A percentile compares a stretch with the other conserved stretches of the same genome.
Conservation (phyloP, 2,329 filamentous ascomycete genomes). For the Xylariaceae sp. region DNA sequence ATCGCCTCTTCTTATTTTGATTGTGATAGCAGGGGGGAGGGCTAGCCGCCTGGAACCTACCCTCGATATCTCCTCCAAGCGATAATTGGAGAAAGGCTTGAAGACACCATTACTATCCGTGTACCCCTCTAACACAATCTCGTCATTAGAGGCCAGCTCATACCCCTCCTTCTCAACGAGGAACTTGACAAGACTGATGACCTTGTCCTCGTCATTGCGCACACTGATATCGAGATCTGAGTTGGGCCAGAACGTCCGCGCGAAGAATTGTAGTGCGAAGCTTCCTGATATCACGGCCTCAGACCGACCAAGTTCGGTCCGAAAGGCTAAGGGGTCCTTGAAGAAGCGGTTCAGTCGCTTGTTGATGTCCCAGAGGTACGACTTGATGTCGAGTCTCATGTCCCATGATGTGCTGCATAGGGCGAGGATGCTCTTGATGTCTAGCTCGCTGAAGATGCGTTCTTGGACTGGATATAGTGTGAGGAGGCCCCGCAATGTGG, state of each 20-base stretch:
- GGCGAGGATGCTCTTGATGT: constrained; percentile 4
- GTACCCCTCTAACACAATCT: neutral
- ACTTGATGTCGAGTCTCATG: constrained; percentile 7
- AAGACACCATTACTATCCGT: too few species aligned
- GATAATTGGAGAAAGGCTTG: neutral
- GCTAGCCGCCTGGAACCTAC: neutral
- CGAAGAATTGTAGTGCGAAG: constrained; percentile 14
- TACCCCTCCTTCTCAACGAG: constrained; percentile 8
- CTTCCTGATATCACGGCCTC: constrained; percentile 10
- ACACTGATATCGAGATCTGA: constrained; percentile 11
- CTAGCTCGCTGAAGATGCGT: constrained; percentile 3
- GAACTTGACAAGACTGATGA: constrained; percentile 1
- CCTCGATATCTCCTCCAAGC: neutral
- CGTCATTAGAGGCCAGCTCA: neutral
- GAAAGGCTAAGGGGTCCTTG: constrained; percentile 6
- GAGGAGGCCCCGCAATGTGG: constrained; percentile 1
- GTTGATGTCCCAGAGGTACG: constrained; percentile 10
- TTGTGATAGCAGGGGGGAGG: too few species aligned
- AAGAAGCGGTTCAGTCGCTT: constrained; percentile 7
- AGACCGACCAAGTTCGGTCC: constrained; percentile 6
- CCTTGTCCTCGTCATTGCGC: neutral
- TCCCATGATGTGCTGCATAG: constrained; percentile 5
- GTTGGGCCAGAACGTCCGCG: constrained; percentile 8
- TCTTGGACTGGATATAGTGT: constrained; percentile 5
- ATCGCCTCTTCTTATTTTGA: too few species aligned